A percentile compares a stretch with the other conserved stretches of the same genome.
phyloP scores from a whole-genome alignment of 257 asterid genomes.

The Solanum arcanum region DNA sequence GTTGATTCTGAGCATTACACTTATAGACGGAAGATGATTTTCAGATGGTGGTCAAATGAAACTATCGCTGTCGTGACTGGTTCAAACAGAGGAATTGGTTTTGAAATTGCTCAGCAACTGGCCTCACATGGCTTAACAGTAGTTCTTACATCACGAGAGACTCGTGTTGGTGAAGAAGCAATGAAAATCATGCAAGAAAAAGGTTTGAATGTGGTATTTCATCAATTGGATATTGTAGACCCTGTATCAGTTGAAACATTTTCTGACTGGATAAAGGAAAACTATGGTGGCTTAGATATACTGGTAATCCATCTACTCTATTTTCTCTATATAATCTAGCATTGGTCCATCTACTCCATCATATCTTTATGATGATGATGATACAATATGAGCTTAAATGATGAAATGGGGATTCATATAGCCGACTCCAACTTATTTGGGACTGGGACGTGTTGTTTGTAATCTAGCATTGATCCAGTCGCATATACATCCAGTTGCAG shows the following conservation, averaged over 20 bases:
- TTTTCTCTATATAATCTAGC: not conserved
- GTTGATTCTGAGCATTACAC: not conserved
- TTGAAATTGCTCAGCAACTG: constrained; percentile 72
- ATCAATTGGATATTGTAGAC: constrained; percentile 61
- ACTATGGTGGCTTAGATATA: constrained; percentile 66
- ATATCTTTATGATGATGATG: not conserved
- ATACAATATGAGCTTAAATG: not conserved
- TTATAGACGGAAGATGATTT: not conserved
- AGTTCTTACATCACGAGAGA: constrained; percentile 64
- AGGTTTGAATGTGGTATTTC: constrained; percentile 57
- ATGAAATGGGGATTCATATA: not conserved
- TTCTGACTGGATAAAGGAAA: constrained; percentile 48
- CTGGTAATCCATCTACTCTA: constrained; percentile 33
- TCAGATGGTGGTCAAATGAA: constrained; percentile 84
- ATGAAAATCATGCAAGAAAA: constrained; percentile 44
- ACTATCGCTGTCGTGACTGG: constrained; percentile 92
- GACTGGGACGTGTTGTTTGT: not conserved
- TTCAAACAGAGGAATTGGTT: constrained; percentile 89
- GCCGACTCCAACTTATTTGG: not conserved
- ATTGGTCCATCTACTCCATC: not conserved
- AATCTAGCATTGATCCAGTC: not conserved
- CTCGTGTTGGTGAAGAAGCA: constrained; percentile 56
- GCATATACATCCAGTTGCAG: not conserved
- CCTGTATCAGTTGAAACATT: constrained; percentile 48
- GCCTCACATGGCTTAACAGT: constrained; percentile 66